These are phyloP conservation scores for Hibiscus mutabilis DNA, from an alignment of 345 rosid genomes.

Conservation along the genomic window DNA sequence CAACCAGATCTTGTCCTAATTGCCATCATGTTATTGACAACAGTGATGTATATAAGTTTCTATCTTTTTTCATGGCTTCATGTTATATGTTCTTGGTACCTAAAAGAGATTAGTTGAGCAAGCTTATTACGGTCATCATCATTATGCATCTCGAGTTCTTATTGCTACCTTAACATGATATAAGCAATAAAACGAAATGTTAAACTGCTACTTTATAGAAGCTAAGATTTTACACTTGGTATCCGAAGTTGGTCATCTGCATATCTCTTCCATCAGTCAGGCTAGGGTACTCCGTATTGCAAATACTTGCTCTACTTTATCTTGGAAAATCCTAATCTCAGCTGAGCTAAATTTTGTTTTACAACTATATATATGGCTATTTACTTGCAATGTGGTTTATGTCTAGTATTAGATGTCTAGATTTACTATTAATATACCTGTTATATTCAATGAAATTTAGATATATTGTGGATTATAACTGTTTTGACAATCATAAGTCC, in stretches of 20 bases:
- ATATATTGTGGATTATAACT: not conserved
- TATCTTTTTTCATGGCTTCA: not conserved
- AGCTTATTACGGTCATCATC: not conserved
- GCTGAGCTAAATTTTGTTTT: not conserved
- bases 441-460: not conserved
- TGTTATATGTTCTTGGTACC: not conserved
- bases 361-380: not conserved
- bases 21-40: conserved; percentile 75
- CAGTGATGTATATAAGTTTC: conserved; percentile 65
- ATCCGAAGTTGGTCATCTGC: not conserved
- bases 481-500: not conserved
- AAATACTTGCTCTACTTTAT: not conserved
- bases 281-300: not conserved
- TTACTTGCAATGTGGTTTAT: not conserved
- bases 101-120: not conserved
- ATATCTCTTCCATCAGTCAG: not conserved
- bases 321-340: not conserved
- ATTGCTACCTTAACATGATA: not conserved
- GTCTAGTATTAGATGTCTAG: not conserved
- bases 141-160: not conserved
- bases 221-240: not conserved
- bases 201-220: not conserved
- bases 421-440: not conserved
- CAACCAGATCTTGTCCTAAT: conserved; percentile 72
- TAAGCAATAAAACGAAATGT: not conserved